Evolutionary conservation across 1,284 basidiomycete genomes (phyloP), one percentile per base, ranked within the genome.

Genomic region (Heterobasidion annosum): DNA sequence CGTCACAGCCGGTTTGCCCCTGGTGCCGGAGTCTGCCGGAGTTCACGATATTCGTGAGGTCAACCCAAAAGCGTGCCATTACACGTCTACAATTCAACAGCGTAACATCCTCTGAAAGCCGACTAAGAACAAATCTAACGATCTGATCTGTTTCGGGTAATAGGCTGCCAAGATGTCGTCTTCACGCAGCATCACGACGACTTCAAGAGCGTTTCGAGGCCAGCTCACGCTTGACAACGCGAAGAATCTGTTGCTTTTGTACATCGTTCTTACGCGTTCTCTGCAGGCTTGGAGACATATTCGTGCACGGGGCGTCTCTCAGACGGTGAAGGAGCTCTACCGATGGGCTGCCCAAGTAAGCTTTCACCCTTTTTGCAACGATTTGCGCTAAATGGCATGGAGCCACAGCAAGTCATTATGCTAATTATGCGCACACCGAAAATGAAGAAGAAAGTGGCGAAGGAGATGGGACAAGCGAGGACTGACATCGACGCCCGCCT

Each of bases 371-470:
- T 25, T 25, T 25, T 25, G 25, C 37, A 52, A 15, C 33, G 32
- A 34, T 15, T 32, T 19, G 10, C 16, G 15, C 8, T 19, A n/a
- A 13, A 13, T 35, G 7, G 8, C 45, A 10, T 46, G 45, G 9
- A 51, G 35, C 15, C 33, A 25, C 57, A 91, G 88, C 71, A 78
- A 63, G 69, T 80, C 1, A 68, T 93, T 16, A 69, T 76, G 2
- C 69, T 93, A 4, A 71, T 82, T 3, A 73, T 94, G 45, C 77
- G 80, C 34, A 63, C 92, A 3, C 93, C 93, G 0, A 70, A 82
- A 0, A 79, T 81, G n/a, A 76, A 76, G 57, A 68, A 73, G 57
- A 86, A 88, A 60, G 81, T 96, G 42, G 75, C 80, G 18, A 67
- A 72, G 0, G 85, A 96, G 66, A 79, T 98, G 67, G 78, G 72